Evolutionary conservation across 2,329 filamentous ascomycete species (phyloP).

Genomic region (Aspergillus jensenii): DNA sequence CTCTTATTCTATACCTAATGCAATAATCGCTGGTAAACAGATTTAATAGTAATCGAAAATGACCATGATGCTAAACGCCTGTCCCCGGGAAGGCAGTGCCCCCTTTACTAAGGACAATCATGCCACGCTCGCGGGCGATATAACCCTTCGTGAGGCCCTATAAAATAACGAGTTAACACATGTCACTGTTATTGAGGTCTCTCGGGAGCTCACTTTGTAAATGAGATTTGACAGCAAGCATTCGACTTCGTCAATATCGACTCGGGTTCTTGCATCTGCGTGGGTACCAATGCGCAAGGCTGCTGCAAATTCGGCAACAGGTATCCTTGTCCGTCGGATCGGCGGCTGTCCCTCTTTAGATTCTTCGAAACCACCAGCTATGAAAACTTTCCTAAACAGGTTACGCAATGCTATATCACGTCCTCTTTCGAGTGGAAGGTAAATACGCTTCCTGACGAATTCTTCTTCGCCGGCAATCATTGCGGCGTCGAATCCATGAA

Average conservation of each 20-base stretch:
- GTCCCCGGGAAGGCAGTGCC: slow-evolving; percentile 88
- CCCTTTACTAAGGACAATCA: slow-evolving; percentile 88
- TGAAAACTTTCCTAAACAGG: slow-evolving; percentile 84
- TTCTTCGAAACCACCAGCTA: slow-evolving; percentile 79
- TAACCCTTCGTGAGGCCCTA: slow-evolving; percentile 97
- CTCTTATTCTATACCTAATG: neutral
- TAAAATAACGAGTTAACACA: slow-evolving; percentile 17
- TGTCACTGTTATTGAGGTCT: neutral
- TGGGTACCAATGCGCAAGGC: slow-evolving; percentile 72
- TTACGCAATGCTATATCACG: slow-evolving; percentile 92
- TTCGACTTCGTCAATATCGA: slow-evolving; percentile 92
- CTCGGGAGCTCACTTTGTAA: slow-evolving; percentile 70
- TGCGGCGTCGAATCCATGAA: slow-evolving; percentile 79
- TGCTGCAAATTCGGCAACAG: slow-evolving; percentile 79
- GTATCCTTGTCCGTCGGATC: slow-evolving; percentile 70
- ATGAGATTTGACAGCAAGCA: slow-evolving; percentile 95
- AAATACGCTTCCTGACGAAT: slow-evolving; percentile 90
- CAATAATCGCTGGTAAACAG: neutral
- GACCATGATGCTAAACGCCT: slow-evolving; percentile 53
- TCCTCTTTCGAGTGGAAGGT: slow-evolving; percentile 87
- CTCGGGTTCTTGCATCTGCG: slow-evolving; percentile 50
- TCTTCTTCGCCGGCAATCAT: slow-evolving; percentile 82
- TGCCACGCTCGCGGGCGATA: slow-evolving; percentile 84
- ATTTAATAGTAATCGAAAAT: neutral
- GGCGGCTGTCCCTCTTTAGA: slow-evolving; percentile 66